phyloP scores from a whole-genome alignment of 768 basidiomycete genomes.

The Terana coerulea region DNA sequence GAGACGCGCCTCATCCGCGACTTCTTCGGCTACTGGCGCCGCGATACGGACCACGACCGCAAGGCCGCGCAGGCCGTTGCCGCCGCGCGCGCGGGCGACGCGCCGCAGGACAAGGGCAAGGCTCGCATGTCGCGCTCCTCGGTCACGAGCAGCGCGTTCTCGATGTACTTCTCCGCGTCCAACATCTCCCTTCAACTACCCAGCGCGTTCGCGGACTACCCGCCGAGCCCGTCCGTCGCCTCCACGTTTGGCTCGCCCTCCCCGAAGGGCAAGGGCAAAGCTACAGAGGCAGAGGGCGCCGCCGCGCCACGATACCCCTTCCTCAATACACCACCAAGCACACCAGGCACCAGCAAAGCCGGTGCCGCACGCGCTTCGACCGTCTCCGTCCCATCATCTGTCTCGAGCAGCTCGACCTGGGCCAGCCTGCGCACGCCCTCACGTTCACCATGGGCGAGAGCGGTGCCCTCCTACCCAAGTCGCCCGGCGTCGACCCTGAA shows the following conservation, averaged over 20 bases:
- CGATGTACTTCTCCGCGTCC: too few relatives aligned
- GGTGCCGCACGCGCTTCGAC: background rate
- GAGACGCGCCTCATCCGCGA: slow-evolving; percentile 55
- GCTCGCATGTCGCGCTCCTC: slow-evolving; percentile 36
- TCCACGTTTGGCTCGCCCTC: background rate
- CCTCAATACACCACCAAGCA: background rate
- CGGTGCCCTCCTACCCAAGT: slow-evolving; percentile 17
- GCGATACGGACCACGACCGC: slow-evolving; percentile 59
- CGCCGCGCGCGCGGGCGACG: too few relatives aligned
- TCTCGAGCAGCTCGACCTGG: slow-evolving; percentile 11
- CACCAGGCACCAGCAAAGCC: background rate
- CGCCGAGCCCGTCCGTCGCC: slow-evolving; percentile 16
- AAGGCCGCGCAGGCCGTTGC: slow-evolving; percentile 32
- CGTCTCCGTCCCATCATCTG: slow-evolving; percentile 8
- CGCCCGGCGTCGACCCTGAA: background rate
- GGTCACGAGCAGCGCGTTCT: slow-evolving; percentile 51
- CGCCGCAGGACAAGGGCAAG: slow-evolving; percentile 56
- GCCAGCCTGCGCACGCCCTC: slow-evolving; percentile 9
- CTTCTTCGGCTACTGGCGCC: slow-evolving; percentile 77
- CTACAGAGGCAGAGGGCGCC: too few relatives aligned
- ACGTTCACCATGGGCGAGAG: slow-evolving; percentile 21
- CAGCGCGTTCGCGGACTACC: too few relatives aligned
- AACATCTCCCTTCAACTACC: too few relatives aligned
- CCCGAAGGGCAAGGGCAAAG: too few relatives aligned
- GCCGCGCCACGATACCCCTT: too few relatives aligned